These are phyloP conservation scores for Fusarium sp. DNA, from an alignment of 2,329 filamentous ascomycete species.

Conservation along the genomic window DNA sequence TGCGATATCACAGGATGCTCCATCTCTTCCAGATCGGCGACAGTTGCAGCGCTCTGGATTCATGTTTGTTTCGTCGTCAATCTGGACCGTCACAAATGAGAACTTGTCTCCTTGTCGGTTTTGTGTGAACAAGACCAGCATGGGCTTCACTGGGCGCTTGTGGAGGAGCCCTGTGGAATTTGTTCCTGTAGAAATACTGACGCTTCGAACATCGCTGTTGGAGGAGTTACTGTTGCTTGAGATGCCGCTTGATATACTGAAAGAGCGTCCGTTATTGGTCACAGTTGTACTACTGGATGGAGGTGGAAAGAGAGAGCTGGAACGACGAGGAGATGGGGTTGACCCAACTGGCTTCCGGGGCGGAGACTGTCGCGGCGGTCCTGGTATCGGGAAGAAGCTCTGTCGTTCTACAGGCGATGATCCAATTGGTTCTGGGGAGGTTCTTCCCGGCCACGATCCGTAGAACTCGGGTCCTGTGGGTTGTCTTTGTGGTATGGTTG, in stretches of 20 bases:
- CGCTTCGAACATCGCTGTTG: conserved; percentile 37
- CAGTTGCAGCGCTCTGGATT: conserved; percentile 50
- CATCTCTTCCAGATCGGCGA: conserved; percentile 40
- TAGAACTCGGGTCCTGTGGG: conserved; percentile 13
- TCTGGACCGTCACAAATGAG: conserved; percentile 45
- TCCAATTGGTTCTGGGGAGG: conserved; percentile 25
- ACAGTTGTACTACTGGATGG: conserved; percentile 9
- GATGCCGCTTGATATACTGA: conserved; percentile 34
- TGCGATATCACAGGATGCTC: conserved; percentile 34
- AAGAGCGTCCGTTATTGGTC: conserved; percentile 26
- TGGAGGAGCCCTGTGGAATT: conserved; percentile 45
- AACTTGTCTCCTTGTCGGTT: conserved; percentile 29
- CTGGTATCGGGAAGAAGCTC: conserved; percentile 3
- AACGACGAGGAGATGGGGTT: conserved; percentile 27
- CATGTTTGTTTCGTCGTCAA: conserved; percentile 46
- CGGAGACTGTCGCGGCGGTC: conserved; percentile 11
- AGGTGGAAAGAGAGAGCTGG: conserved; percentile 13
- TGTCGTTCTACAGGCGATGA: conserved; percentile 27
- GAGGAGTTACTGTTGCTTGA: conserved; percentile 42
- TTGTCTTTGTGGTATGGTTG: conserved; percentile 34
- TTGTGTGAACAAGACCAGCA: conserved; percentile 48
- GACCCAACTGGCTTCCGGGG: conserved; percentile 32
- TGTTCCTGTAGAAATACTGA: conserved; percentile 39
- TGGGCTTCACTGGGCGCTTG: conserved; percentile 45
- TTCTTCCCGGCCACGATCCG: conserved; percentile 29